Conservation (phyloP, 495 filamentous ascomycete genomes). For the Penicillium ucsense region DNA sequence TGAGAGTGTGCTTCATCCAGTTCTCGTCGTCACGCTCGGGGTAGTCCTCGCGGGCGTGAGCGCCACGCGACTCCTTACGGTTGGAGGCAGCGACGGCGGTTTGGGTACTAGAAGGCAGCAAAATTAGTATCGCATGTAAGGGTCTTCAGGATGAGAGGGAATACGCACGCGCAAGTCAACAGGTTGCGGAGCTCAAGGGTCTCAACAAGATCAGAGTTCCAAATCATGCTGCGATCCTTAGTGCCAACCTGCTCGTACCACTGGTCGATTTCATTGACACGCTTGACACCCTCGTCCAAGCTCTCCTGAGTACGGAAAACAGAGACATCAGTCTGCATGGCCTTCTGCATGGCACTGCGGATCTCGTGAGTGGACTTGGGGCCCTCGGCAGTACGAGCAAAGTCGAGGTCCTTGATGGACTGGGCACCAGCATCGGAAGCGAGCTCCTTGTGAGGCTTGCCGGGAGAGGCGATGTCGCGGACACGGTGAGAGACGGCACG, state of each 20-base stretch:
- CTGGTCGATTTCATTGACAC: constrained; percentile 71
- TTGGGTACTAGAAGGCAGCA: constrained; percentile 48
- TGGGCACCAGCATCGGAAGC: constrained; percentile 76
- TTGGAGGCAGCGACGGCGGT: constrained; percentile 78
- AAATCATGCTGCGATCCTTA: constrained; percentile 99
- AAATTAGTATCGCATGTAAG: neutral
- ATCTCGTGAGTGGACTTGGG: constrained; percentile 80
- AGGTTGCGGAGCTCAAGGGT: constrained; percentile 89
- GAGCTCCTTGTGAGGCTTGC: constrained; percentile 63
- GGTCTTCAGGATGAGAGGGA: neutral
- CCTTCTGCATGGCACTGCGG: constrained; percentile 89
- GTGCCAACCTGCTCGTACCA: constrained; percentile 75
- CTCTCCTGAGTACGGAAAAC: constrained; percentile 95
- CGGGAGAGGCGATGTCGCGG: constrained; percentile 77
- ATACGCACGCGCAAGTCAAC: constrained; percentile 81
- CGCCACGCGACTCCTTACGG: constrained; percentile 89
- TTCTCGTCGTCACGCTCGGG: constrained; percentile 85
- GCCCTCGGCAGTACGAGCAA: constrained; percentile 71
- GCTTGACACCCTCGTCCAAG: constrained; percentile 74
- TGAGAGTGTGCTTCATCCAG: constrained; percentile 98
- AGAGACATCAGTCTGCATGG: constrained; percentile 93
- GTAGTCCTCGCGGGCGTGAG: constrained; percentile 91
- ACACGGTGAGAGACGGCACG: constrained; percentile 94
- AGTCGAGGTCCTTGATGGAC: constrained; percentile 78
- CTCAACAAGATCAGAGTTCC: constrained; percentile 96